These are phyloP conservation scores for Bonia amplexicaulis DNA, from an alignment of 176 grass and related monocot species.

Conservation along the genomic window DNA sequence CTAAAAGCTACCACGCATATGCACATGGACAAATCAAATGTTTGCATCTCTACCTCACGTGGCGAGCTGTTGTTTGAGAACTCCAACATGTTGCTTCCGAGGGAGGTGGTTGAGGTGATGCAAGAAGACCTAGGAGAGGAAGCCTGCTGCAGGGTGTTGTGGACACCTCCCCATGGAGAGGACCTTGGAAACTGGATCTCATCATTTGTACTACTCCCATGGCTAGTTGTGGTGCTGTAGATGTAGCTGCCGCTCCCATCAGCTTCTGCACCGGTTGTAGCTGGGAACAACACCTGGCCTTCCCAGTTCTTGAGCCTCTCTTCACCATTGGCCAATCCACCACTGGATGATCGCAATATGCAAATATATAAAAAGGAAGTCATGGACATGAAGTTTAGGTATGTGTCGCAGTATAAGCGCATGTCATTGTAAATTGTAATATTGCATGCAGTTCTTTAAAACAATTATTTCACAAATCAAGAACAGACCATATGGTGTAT, in stretches of 20 bases:
- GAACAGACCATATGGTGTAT: not conserved
- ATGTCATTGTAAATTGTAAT: constrained; percentile 8
- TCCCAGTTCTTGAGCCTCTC: constrained; percentile 45
- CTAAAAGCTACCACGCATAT: constrained; percentile 34
- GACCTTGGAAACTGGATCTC: constrained; percentile 36
- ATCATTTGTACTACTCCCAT: constrained; percentile 34
- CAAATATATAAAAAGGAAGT: not conserved
- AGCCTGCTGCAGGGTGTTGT: constrained; percentile 42
- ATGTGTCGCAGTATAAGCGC: not conserved
- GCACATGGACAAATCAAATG: constrained; percentile 26
- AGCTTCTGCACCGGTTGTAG: constrained; percentile 15
- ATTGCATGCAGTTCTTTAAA: not conserved
- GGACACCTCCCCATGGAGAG: constrained; percentile 40
- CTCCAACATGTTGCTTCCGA: constrained; percentile 60
- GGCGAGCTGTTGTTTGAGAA: constrained; percentile 66
- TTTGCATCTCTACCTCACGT: constrained; percentile 42
- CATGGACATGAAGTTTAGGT: not conserved
- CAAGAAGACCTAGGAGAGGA: constrained; percentile 73
- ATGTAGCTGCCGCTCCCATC: constrained; percentile 26
- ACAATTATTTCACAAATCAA: not conserved
- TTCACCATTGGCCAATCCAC: constrained; percentile 49
- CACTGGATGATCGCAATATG: constrained; percentile 9
- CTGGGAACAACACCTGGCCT: constrained; percentile 27
- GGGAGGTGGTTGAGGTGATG: constrained; percentile 44
- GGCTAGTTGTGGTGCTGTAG: constrained; percentile 43